A percentile compares a stretch with the other conserved stretches of the same genome.
Evolutionary conservation across 495 filamentous ascomycete species (phyloP).

Genomic region (Emericellopsis terricola): DNA sequence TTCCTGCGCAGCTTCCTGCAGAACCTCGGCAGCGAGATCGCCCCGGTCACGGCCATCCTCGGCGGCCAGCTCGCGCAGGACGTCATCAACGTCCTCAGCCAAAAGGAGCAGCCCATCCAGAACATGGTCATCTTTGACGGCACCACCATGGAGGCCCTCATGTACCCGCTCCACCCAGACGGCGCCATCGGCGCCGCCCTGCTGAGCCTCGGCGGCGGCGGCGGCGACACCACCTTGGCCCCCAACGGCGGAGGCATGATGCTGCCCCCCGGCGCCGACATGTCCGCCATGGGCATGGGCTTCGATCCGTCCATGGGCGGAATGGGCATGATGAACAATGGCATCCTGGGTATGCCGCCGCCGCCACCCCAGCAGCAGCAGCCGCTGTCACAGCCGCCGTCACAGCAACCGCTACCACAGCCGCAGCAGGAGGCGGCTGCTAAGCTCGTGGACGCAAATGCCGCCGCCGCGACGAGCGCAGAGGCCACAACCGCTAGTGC

Average conservation of each 20-base stretch:
- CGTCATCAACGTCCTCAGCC: conserved; percentile 86
- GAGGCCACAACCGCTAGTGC: too few relatives aligned
- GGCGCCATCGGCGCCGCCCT: conserved; percentile 24
- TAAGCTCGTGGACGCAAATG: too few relatives aligned
- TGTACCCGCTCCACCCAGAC: conserved; percentile 67
- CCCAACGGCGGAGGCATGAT: conserved; percentile 2
- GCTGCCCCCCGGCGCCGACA: not conserved
- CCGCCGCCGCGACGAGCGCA: too few relatives aligned
- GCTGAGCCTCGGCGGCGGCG: conserved; percentile 5
- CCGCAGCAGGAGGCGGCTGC: too few relatives aligned
- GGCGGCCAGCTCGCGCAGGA: conserved; percentile 88
- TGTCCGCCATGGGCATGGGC: not conserved
- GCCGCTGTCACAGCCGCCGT: too few relatives aligned
- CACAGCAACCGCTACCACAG: too few relatives aligned
- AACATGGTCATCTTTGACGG: conserved; percentile 90
- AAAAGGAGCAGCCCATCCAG: conserved; percentile 83
- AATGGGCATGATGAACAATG: not conserved
- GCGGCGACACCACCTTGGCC: conserved; percentile 1
- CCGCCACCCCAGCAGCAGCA: too few relatives aligned
- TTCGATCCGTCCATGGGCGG: not conserved
- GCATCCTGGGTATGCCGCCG: conserved; percentile 3
- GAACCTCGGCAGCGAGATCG: conserved; percentile 64
- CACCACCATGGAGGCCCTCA: conserved; percentile 51
- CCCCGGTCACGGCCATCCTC: conserved; percentile 75
- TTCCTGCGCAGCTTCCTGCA: conserved; percentile 71